Conservation (phyloP, 805 yeast genomes). For the Kregervanrija delftensis region DNA sequence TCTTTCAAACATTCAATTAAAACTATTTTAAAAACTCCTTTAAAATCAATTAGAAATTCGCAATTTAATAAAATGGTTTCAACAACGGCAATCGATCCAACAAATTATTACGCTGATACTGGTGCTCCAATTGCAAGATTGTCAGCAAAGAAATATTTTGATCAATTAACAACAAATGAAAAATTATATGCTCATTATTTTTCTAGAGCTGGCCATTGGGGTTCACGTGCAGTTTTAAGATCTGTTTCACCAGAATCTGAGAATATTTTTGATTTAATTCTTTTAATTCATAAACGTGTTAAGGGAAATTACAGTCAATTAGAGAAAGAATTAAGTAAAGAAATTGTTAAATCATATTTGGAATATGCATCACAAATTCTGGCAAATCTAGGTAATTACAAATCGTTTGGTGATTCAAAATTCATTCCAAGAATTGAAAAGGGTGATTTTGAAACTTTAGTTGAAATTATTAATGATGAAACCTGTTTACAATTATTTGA, state of each 20-base stretch:
- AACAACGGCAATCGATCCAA: slow-evolving; percentile 10
- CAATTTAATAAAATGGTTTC: not conserved
- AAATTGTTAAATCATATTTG: slow-evolving; percentile 41
- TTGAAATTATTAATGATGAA: slow-evolving; percentile 33
- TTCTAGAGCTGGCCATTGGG: slow-evolving; percentile 78
- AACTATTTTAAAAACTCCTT: not conserved
- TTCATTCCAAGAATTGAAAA: slow-evolving; percentile 60
- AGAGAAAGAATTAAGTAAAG: slow-evolving; percentile 28
- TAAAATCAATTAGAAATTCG: not conserved
- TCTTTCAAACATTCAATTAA: slow-evolving; percentile 6
- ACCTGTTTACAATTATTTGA: slow-evolving; percentile 31
- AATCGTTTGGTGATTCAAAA: slow-evolving; percentile 84
- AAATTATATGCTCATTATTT: slow-evolving; percentile 77
- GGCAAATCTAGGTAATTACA: slow-evolving; percentile 70
- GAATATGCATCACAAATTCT: slow-evolving; percentile 74
- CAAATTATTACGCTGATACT: slow-evolving; percentile 43
- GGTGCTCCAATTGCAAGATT: slow-evolving; percentile 67
- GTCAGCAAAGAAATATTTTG: slow-evolving; percentile 63
- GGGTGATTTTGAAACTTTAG: slow-evolving; percentile 43
- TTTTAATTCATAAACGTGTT: slow-evolving; percentile 47
- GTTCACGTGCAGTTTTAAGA: slow-evolving; percentile 71
- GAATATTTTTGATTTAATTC: slow-evolving; percentile 60
- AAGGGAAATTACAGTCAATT: slow-evolving; percentile 40
- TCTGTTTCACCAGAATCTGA: slow-evolving; percentile 83
- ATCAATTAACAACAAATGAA: slow-evolving; percentile 50